Evolutionary conservation across 2,329 filamentous ascomycete species (phyloP), one percentile per base, ranked within the genome.

Genomic region (Colletotrichum incanum): DNA sequence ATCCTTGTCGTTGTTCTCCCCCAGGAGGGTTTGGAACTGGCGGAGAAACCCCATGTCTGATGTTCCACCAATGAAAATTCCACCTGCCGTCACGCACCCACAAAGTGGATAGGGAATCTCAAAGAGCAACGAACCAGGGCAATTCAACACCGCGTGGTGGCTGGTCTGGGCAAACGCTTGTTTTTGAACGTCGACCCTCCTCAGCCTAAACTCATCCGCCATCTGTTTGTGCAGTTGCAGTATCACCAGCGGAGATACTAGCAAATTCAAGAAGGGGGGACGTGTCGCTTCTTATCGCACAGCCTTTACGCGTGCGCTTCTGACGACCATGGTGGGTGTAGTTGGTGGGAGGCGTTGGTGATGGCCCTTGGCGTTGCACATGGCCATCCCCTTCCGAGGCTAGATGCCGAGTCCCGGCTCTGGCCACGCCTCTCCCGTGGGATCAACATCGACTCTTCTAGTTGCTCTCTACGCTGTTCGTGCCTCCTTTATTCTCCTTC

Each of bases 81-180:
- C 41, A 26, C 70, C 67, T 43, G 28, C 47, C 26, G 26, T 26
- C 34, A 43, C 14, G 11, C 14, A 49, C 45, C 31, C 50, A 50
- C n/a, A 28, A 18, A 31, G n/a, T 55, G 47, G 39, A 18, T 12
- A 26, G 20, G 28, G 28, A 20, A 37, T 34, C 50, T 47, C 16
- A 8, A 50, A 9, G 49, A 47, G 45, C 45, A n/a, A 16, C 49
- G 26, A 37, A 55, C 63, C 39, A 64, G 41, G 12, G 62, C 20
- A 54, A 49, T 45, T 55, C 49, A 31, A 63, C 39, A 50, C 67
- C 64, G 64, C 41, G 63, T 70, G 64, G 64, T 64, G 58, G 65
- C 50, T 65, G 70, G 66, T 65, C 70, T 71, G 54, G 70, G 70
- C 66, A 72, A 72, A 72, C 61, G 70, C 70, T 72, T 72, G 41